These are phyloP conservation scores for Phytophthora boehmeriae DNA, from an alignment of 352 stramenopile species.

Conservation along the genomic window DNA sequence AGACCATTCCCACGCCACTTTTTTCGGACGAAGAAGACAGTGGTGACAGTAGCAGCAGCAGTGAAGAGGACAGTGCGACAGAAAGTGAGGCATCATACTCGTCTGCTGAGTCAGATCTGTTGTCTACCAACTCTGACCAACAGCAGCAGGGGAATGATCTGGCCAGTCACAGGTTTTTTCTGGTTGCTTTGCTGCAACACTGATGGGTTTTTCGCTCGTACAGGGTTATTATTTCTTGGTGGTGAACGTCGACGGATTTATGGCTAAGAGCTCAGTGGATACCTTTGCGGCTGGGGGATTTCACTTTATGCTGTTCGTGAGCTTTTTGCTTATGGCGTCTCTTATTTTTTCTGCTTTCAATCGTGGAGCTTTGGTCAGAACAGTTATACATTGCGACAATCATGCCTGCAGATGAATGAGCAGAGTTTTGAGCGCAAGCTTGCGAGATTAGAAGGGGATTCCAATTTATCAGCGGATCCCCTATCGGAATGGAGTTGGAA, in stretches of 20 bases:
- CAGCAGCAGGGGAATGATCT: constrained; percentile 13
- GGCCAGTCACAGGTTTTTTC: constrained; percentile 31
- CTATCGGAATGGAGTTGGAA: constrained; percentile 31
- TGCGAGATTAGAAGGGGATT: constrained; percentile 21
- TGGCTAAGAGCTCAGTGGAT: background rate
- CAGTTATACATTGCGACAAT: background rate
- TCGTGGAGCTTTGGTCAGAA: constrained; percentile 36
- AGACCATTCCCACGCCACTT: constrained; percentile 8
- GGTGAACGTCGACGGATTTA: constrained; percentile 37
- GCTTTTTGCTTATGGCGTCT: constrained; percentile 37
- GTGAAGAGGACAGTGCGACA: constrained; percentile 23
- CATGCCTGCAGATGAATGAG: background rate
- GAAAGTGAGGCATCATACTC: constrained; percentile 32
- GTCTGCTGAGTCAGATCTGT: constrained; percentile 17
- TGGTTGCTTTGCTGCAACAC: constrained; percentile 49
- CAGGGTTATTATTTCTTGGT: constrained; percentile 68
- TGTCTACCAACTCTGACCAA: constrained; percentile 13
- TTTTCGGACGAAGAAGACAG: constrained; percentile 19
- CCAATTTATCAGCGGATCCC: constrained; percentile 20
- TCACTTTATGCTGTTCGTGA: constrained; percentile 47
- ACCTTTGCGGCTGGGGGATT: constrained; percentile 24
- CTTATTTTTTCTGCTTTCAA: constrained; percentile 59
- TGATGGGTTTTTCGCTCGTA: constrained; percentile 46
- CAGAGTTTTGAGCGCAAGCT: constrained; percentile 45
- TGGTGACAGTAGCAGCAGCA: constrained; percentile 11